Percentiles rank a stretch among this genome's conserved stretches.
These are phyloP conservation scores for Aspergillus cejpii DNA, from an alignment of 2,329 filamentous ascomycete species.

Conservation along the genomic window DNA sequence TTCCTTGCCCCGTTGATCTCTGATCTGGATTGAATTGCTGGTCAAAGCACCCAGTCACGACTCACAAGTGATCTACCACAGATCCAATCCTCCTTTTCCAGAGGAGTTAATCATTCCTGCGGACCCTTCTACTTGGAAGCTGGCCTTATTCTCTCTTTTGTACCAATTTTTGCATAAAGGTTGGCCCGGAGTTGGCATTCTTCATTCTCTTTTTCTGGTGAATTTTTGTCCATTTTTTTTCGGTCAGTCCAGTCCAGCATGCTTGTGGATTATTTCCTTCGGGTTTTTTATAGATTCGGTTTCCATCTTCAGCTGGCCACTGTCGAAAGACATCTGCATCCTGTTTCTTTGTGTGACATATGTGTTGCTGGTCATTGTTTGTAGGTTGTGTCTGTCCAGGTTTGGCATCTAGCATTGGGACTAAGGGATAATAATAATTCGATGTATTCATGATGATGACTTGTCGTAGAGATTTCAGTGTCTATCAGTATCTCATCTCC, in stretches of 20 bases:
- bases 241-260: not conserved
- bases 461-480: not conserved
- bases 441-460: not conserved
- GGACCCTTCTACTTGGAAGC: not conserved
- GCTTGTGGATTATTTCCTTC: constrained; percentile 1
- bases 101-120: not conserved
- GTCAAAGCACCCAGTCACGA: constrained; percentile 5
- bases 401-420: not conserved
- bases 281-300: constrained; percentile 14
- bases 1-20: not conserved
- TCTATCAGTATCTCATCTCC: too few species aligned
- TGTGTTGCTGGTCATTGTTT: not conserved
- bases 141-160: not conserved
- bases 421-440: not conserved
- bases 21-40: constrained; percentile 10
- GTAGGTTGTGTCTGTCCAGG: not conserved
- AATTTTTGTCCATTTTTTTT: constrained; percentile 6
- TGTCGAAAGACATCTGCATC: not conserved
- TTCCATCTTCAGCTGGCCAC: not conserved
- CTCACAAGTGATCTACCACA: too few species aligned
- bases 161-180: constrained; percentile 2
- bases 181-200: constrained; percentile 10
- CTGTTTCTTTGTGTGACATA: constrained; percentile 14
- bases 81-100: not conserved
- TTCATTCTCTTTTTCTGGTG: constrained; percentile 14